Conservation (phyloP, 2,329 filamentous ascomycete species). For the Colletotrichum coccodes region DNA sequence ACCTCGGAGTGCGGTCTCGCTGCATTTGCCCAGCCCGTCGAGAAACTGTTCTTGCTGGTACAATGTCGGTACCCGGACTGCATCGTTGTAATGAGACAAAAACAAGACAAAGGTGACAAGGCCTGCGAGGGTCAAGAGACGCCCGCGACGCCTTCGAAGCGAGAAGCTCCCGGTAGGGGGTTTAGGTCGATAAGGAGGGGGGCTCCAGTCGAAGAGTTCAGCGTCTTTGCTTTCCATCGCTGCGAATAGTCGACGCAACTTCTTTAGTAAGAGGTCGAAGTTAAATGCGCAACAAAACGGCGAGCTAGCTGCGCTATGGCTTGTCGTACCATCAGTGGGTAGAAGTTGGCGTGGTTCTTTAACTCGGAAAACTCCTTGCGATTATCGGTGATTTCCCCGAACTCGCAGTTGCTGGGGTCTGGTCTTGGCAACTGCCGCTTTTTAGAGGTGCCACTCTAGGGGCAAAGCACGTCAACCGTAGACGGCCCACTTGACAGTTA, state of each 20-base stretch:
- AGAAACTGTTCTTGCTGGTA: neutral
- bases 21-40: neutral
- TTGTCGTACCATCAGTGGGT: neutral
- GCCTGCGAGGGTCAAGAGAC: neutral
- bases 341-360: neutral
- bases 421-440: constrained; percentile 2
- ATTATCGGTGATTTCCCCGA: neutral
- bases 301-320: too few species aligned
- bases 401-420: neutral
- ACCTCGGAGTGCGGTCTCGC: neutral
- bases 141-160: neutral
- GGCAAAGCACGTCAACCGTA: constrained; percentile 7
- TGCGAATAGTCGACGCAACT: neutral
- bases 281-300: neutral
- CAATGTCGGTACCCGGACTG: neutral
- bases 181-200: constrained; percentile 5
- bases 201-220: neutral
- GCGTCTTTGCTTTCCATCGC: constrained; percentile 10
- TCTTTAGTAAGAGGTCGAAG: neutral
- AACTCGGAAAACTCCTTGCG: neutral
- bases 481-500: neutral
- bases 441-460: constrained; percentile 8
- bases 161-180: neutral
- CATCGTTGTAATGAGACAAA: neutral
- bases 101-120: neutral